Evolutionary conservation across 768 basidiomycete genomes (phyloP), one percentile per base, ranked within the genome.

Genomic region (Coprinellus aureogranulatus): DNA sequence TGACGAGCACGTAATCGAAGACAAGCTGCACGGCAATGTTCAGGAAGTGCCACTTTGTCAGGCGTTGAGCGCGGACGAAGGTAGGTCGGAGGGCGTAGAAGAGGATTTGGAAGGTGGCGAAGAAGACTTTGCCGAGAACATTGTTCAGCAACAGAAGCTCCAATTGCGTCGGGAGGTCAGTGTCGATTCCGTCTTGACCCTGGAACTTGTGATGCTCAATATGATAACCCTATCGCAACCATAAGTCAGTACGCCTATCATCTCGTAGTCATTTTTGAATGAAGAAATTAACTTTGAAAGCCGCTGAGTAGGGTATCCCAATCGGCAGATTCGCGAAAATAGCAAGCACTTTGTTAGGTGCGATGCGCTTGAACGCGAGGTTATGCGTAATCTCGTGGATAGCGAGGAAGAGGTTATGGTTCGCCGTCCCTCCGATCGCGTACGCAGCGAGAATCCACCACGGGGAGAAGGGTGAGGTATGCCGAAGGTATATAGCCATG

Each of bases 381-480:
- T 98, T 98, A 71, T 99, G 97, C 2, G 95, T 97, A 60, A 99
- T 97, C 68, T 99, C 97, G 68, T 99, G 97, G 54, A 99, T 97
- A 42, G 97, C 94, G 48, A 99, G 84, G 74, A 99, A 99, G 39
- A 96, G 81, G 70, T 98, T 99, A 70, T 99, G 97, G 73, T 98
- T 99, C 8, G 90, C 89, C 0, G 96, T 98, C 2, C 94, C 97
- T 1, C 97, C 97, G 49, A 98, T 81, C 14, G 74, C 78, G 68
- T 98, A 98, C 1, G 96, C 93, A 12, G 78, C 77, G 57, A 88
- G 61, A 56, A 98, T 66, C 73, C 97, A 98, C 48, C 77, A 65
- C 22, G 79, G 81, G 2, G 91, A 93, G 49, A 87, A 70, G 0
- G 92, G 86, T 27, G 82, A 79, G 3, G 83, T 84, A 65, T 87